Percentiles rank a stretch among this genome's conserved stretches.
These are phyloP conservation scores for Backusella sp. DNA, from an alignment of 192 early-diverging fungal species.

Conservation along the genomic window DNA sequence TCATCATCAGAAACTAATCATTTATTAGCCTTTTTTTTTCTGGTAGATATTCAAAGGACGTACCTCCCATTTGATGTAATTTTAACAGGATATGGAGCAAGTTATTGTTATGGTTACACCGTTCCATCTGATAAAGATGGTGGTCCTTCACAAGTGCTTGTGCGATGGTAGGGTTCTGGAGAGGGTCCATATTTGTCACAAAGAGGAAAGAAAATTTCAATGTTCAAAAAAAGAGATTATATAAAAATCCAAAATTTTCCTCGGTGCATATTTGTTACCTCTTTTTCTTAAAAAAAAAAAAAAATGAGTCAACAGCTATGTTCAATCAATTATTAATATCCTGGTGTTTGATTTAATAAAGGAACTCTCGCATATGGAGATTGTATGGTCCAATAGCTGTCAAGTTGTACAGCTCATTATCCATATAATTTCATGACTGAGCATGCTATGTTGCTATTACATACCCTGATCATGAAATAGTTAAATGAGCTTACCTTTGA, in stretches of 20 bases:
- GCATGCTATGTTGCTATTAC: too few relatives aligned
- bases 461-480: too few relatives aligned
- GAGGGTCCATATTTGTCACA: not conserved
- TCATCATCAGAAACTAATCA: not conserved
- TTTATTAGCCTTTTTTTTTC: not conserved
- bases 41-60: not conserved
- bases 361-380: too few relatives aligned
- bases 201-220: not conserved
- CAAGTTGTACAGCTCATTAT: too few relatives aligned
- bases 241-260: not conserved
- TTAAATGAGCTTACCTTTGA: too few relatives aligned
- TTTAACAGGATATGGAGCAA: not conserved
- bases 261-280: not conserved
- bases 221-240: not conserved
- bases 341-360: too few relatives aligned
- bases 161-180: not conserved
- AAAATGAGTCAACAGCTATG: not conserved
- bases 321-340: not conserved
- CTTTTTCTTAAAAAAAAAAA: not conserved
- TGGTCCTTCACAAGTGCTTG: not conserved
- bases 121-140: slow-evolving; percentile 2
- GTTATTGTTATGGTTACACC: not conserved
- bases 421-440: too few relatives aligned
- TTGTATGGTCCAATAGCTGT: too few relatives aligned
- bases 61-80: not conserved